Base-by-base conservation (phyloP, 345 rosid species). In the Eucalyptus melliodora region DNA sequence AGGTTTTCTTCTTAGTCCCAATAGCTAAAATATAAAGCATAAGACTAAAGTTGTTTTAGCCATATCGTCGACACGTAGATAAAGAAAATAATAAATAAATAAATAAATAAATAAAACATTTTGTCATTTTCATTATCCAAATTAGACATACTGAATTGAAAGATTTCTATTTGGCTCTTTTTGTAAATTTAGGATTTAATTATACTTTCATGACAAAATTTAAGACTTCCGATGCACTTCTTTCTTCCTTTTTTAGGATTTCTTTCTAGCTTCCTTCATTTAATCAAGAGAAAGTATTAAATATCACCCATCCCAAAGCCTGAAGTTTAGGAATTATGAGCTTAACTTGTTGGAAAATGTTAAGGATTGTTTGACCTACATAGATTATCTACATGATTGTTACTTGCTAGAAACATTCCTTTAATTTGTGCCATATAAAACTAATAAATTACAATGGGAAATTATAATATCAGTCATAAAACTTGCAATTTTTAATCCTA, bases 101-200 rank as follows among this genome's bases (percentile, higher is more conserved):
- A n/a, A 51, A 51, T 51, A 51, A 51, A 51, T 51, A 51, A 51
- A 51, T 51, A 51, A 51, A 51, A 17, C 56, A 17, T 51, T 9
- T 7, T 0, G 1, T 0, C 56, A 51, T 7, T 51, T 51, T 0
- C 56, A 17, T 51, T 17, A 51, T 51, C 23, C 23, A 17, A 51
- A 17, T 51, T 17, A 51, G 56, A 17, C 23, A 51, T 51, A 51
- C 56, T 51, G 17, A 51, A 17, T 51, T 51, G 23, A 51, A 51
- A 51, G 56, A 17, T 51, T 51, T 17, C 2, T 51, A 51, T 17
- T 55, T 55, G 5, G 11, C 11, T 21, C 24, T 21, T 55, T 55
- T 21, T 55, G 12, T 55, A 55, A 23, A 55, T 23, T 55, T 55
- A 55, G 60, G 60, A 55, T 21, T 55, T 55, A 55, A 55, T 55